These are phyloP conservation scores for Plasmodium vivax DNA, from an alignment of 169 alveolate genomes.

Conservation along the genomic window DNA sequence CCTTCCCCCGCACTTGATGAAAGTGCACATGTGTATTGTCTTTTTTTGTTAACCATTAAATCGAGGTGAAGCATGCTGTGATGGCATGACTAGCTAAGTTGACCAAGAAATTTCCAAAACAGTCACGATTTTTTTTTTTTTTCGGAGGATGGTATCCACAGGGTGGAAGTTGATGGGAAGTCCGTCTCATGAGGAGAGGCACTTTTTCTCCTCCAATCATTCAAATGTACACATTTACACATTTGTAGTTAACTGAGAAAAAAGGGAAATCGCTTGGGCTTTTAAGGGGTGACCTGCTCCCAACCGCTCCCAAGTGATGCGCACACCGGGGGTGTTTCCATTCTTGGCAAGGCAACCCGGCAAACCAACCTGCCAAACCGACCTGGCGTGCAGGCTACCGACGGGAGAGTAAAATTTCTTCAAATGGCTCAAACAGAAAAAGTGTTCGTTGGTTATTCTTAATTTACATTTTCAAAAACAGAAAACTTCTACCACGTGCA, in stretches of 20 bases:
- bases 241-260: not conserved
- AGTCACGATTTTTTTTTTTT: not conserved
- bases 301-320: not conserved
- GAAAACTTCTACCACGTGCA: not conserved
- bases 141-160: not conserved
- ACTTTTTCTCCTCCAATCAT: not conserved
- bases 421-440: not conserved
- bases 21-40: not conserved
- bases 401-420: not conserved
- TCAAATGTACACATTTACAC: not conserved
- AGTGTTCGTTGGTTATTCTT: not conserved
- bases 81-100: not conserved
- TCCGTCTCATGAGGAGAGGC: not conserved
- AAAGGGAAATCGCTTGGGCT: not conserved
- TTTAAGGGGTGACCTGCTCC: not conserved
- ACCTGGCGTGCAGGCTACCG: not conserved
- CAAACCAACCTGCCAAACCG: not conserved
- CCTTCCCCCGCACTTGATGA: not conserved
- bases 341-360: too few relatives aligned
- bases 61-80: not conserved
- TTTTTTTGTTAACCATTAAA: conserved; percentile 10
- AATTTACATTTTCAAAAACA: not conserved
- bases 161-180: not conserved
- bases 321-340: not conserved
- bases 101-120: not conserved